phyloP scores from a whole-genome alignment of 805 yeast genomes.

The Hanseniaspora singularis region DNA sequence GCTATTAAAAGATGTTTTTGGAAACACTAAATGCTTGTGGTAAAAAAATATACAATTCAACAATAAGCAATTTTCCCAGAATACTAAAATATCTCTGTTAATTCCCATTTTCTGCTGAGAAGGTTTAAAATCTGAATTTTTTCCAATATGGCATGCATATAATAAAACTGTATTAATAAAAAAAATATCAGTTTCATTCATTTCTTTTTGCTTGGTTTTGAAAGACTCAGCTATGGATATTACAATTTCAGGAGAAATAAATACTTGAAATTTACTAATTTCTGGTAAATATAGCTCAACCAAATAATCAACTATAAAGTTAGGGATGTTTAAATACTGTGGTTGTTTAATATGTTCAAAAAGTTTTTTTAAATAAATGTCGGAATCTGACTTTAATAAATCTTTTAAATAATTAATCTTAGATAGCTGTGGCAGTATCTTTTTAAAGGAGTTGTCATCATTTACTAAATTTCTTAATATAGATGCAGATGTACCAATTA shows the following conservation, averaged over 20 bases:
- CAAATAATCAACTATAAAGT: conserved; percentile 1
- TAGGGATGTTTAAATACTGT: conserved; percentile 4
- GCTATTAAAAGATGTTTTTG: not conserved
- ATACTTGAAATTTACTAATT: not conserved
- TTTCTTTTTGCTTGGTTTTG: not conserved
- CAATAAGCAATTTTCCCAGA: conserved; percentile 13
- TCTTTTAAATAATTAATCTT: conserved; percentile 9
- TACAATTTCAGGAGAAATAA: not conserved
- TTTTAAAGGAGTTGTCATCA: not conserved
- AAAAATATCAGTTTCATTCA: conserved; percentile 11
- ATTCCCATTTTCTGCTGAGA: not conserved
- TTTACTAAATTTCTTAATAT: not conserved
- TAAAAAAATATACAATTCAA: conserved; percentile 13
- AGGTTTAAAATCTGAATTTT: not conserved
- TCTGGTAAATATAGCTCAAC: not conserved
- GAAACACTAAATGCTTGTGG: conserved; percentile 11
- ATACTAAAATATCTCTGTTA: not conserved
- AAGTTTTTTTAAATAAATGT: conserved; percentile 13
- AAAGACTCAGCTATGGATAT: not conserved
- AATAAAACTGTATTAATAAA: conserved; percentile 7
- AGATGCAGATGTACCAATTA: not conserved
- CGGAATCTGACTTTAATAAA: conserved; percentile 11
- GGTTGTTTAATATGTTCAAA: conserved; percentile 7
- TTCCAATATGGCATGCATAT: conserved; percentile 4
- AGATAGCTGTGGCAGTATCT: not conserved